These are phyloP conservation scores for Cordyceps militaris DNA, from an alignment of 2,329 filamentous ascomycete genomes.

Conservation along the genomic window DNA sequence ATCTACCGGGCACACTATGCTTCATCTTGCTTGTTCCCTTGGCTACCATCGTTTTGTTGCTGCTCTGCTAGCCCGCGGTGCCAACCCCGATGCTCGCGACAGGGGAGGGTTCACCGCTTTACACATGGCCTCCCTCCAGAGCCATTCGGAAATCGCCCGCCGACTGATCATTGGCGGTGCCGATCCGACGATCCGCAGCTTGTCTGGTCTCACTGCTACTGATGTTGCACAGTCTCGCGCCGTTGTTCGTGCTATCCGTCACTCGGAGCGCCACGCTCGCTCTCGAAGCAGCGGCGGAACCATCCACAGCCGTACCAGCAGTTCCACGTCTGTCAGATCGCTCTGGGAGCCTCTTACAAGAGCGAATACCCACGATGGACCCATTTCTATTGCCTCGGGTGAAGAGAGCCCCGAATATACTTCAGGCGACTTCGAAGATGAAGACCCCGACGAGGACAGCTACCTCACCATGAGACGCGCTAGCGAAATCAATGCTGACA, in stretches of 20 bases:
- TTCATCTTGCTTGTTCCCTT: slow-evolving; percentile 70
- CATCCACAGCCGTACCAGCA: slow-evolving; percentile 55
- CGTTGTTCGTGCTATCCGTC: slow-evolving; percentile 56
- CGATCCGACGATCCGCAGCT: slow-evolving; percentile 61
- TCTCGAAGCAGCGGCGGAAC: slow-evolving; percentile 63
- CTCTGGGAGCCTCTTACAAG: slow-evolving; percentile 52
- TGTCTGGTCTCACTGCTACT: slow-evolving; percentile 62
- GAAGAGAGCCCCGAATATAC: slow-evolving; percentile 39
- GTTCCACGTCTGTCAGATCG: slow-evolving; percentile 59
- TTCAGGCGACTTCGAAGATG: slow-evolving; percentile 37
- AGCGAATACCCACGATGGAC: slow-evolving; percentile 26
- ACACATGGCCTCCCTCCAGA: slow-evolving; percentile 72
- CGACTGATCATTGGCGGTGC: slow-evolving; percentile 67
- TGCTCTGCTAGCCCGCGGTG: slow-evolving; percentile 69
- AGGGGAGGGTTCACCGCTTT: slow-evolving; percentile 75
- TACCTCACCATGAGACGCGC: slow-evolving; percentile 30
- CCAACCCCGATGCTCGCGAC: slow-evolving; percentile 67
- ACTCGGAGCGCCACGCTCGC: slow-evolving; percentile 54
- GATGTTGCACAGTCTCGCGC: slow-evolving; percentile 63
- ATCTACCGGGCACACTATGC: slow-evolving; percentile 68
- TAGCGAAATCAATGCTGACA: slow-evolving; percentile 22
- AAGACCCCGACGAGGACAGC: slow-evolving; percentile 32
- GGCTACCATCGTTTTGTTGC: slow-evolving; percentile 71
- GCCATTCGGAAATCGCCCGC: slow-evolving; percentile 68
- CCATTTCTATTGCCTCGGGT: slow-evolving; percentile 35